Evolutionary conservation across 805 yeast genomes (phyloP).

Genomic region (Kodamaea jinghongensis): DNA sequence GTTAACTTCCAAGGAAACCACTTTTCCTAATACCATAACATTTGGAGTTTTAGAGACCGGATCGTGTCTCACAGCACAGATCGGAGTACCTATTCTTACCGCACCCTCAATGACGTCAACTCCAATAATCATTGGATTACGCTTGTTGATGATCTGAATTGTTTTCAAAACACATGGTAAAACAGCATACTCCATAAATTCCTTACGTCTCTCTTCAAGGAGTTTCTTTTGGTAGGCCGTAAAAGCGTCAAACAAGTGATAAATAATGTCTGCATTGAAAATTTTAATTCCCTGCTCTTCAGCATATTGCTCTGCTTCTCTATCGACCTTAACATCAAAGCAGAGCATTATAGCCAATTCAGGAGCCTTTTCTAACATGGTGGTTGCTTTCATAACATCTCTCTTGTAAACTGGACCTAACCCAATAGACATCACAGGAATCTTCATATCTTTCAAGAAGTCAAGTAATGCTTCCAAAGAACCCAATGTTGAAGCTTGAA

Average conservation of each 20-base stretch:
- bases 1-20: conserved; percentile 91
- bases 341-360: conserved; percentile 97
- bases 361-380: conserved; percentile 96
- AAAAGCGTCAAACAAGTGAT: conserved; percentile 93
- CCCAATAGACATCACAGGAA: conserved; percentile 98
- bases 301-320: conserved; percentile 98
- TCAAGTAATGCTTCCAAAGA: conserved; percentile 95
- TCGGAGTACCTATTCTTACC: conserved; percentile 89
- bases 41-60: conserved; percentile 77
- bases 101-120: conserved; percentile 94
- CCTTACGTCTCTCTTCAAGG: conserved; percentile 86
- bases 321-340: conserved; percentile 95
- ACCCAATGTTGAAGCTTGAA: conserved; percentile 98
- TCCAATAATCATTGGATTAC: conserved; percentile 99
- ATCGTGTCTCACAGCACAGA: conserved; percentile 87
- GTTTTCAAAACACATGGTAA: conserved; percentile 96
- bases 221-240: conserved; percentile 87
- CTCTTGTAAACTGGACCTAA: conserved; percentile 97
- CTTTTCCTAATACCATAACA: conserved; percentile 78
- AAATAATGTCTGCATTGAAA: conserved; percentile 94
- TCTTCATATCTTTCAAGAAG: conserved; percentile 97
- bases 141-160: conserved; percentile 92
- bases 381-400: conserved; percentile 95
- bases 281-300: conserved; percentile 87
- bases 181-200: conserved; percentile 81